Percentiles rank a stretch among this genome's conserved stretches.
Evolutionary conservation across 495 filamentous ascomycete genomes (phyloP).

Genomic region (Neurospora sp.): DNA sequence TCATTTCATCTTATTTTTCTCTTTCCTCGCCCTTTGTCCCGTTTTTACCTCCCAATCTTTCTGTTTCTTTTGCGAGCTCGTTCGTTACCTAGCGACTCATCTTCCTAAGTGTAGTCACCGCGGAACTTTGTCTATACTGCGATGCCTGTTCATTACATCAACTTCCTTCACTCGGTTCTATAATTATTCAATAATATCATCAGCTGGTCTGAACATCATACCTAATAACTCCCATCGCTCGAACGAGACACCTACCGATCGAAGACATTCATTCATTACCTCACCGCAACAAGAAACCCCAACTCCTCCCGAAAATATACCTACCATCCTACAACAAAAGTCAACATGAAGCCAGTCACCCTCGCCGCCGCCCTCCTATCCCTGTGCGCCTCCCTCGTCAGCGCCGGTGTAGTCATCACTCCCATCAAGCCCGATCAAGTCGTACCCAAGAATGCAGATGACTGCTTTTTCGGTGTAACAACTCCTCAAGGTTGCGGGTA

Average conservation of each 20-base stretch:
- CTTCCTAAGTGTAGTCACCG: not conserved
- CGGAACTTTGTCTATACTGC: not conserved
- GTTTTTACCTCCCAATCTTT: not conserved
- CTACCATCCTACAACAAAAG: not conserved
- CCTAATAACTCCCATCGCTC: not conserved
- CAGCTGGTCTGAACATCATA: not conserved
- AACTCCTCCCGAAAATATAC: not conserved
- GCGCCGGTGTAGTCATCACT: slow-evolving; percentile 37
- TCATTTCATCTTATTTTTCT: not conserved
- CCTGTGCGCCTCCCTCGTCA: slow-evolving; percentile 34
- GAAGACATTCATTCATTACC: not conserved
- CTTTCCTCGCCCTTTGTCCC: not conserved
- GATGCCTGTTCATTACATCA: not conserved
- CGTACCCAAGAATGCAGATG: slow-evolving; percentile 26
- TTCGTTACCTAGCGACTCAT: not conserved
- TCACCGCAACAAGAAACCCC: not conserved
- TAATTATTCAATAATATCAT: not conserved
- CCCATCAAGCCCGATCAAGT: slow-evolving; percentile 35
- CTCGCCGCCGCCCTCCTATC: slow-evolving; percentile 24
- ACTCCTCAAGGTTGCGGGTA: slow-evolving; percentile 41
- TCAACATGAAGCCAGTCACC: slow-evolving; percentile 28
- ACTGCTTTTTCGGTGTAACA: slow-evolving; percentile 40
- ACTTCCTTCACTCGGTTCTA: not conserved
- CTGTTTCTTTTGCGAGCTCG: not conserved
- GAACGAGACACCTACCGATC: not conserved